Evolutionary conservation across 169 alveolate species (phyloP).

Genomic region (Plasmodium sp.): DNA sequence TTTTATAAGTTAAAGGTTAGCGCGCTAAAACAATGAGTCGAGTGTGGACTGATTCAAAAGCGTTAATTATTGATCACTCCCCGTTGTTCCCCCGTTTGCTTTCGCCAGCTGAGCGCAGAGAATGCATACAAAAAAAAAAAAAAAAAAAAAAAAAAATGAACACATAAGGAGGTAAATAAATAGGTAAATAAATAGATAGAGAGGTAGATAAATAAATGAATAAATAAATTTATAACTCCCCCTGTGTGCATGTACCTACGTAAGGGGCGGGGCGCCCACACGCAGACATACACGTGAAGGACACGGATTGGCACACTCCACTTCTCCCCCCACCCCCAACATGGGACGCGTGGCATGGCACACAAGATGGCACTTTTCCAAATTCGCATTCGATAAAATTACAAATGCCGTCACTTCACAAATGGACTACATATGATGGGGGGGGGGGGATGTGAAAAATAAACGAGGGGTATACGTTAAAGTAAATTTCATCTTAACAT

Average conservation of each 20-base stretch:
- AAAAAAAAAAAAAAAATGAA: conserved; percentile 8
- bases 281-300: neutral
- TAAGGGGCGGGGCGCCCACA: neutral
- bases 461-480: neutral
- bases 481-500: neutral
- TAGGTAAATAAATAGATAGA: neutral
- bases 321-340: neutral
- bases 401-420: neutral
- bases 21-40: conserved; percentile 15
- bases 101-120: neutral
- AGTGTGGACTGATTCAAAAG: conserved; percentile 6
- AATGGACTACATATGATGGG: neutral
- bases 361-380: neutral
- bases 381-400: neutral
- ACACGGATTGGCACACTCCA: neutral
- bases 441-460: neutral
- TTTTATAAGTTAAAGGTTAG: conserved; percentile 6
- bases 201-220: neutral
- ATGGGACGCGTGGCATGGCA: neutral
- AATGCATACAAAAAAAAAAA: conserved; percentile 12
- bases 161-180: neutral
- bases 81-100: neutral
- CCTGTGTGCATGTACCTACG: neutral
- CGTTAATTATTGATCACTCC: conserved; percentile 17
- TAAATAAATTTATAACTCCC: neutral